Conservation (phyloP, 2,329 filamentous ascomycete species). For the Calonectria pseudoturangicola region DNA sequence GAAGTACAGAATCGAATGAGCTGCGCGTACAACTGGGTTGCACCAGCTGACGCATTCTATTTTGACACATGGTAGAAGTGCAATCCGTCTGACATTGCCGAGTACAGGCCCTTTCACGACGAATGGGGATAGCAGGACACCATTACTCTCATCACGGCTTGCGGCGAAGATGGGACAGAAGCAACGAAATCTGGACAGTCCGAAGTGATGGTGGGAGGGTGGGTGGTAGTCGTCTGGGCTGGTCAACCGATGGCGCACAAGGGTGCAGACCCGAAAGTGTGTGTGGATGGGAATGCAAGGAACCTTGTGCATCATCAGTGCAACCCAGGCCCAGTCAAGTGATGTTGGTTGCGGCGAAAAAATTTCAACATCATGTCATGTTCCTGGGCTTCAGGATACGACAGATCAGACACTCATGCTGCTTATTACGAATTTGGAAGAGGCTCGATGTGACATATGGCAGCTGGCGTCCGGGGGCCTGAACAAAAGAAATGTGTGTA, state of each 20-base stretch:
- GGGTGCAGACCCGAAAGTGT: constrained; percentile 2
- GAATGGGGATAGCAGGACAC: constrained; percentile 19
- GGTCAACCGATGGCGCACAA: constrained; percentile 23
- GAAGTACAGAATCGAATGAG: background rate
- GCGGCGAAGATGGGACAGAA: constrained; percentile 22
- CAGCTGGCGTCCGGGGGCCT: constrained; percentile 23
- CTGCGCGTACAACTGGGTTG: background rate
- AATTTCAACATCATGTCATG: constrained; percentile 31
- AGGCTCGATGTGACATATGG: constrained; percentile 31
- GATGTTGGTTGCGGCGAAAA: constrained; percentile 31
- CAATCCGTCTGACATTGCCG: constrained; percentile 22
- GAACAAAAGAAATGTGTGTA: constrained; percentile 26
- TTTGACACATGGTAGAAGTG: background rate
- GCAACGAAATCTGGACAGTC: constrained; percentile 9
- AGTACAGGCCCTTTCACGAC: background rate
- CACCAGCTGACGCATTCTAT: background rate
- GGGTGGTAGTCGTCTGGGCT: constrained; percentile 4
- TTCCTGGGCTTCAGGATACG: constrained; percentile 28
- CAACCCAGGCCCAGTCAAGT: constrained; percentile 23
- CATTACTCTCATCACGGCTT: constrained; percentile 4
- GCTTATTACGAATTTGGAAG: constrained; percentile 25
- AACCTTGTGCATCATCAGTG: constrained; percentile 31
- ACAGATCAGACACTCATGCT: constrained; percentile 31
- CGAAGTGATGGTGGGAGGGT: constrained; percentile 24
- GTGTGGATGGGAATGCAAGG: constrained; percentile 34